Evolutionary conservation across 179 eudicot species (phyloP).

Genomic region (Spergularia azorica): DNA sequence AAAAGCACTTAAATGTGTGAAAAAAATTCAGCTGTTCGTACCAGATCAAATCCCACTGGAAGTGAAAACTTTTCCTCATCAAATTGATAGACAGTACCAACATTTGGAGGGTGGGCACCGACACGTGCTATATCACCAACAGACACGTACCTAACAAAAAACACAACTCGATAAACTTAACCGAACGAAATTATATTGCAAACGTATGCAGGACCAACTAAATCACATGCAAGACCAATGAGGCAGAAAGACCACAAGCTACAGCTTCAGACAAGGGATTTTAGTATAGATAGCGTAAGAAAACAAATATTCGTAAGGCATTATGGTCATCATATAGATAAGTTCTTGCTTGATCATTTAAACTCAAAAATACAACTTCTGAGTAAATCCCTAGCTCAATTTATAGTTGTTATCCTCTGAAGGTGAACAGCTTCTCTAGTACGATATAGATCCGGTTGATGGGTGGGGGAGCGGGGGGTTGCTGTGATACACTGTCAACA

Average conservation of each 20-base stretch:
- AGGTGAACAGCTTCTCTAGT: too few species aligned
- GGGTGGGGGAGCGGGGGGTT: too few species aligned
- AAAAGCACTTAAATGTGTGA: background rate
- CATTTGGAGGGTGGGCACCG: conserved; percentile 87
- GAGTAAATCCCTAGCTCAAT: too few species aligned
- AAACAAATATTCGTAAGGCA: too few species aligned
- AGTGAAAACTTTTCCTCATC: conserved; percentile 52
- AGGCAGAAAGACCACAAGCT: background rate
- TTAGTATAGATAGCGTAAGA: background rate
- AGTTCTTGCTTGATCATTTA: too few species aligned
- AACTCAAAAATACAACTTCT: too few species aligned
- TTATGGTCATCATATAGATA: too few species aligned
- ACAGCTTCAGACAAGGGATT: background rate
- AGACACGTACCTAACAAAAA: conserved; percentile 71
- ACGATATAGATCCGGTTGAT: too few species aligned
- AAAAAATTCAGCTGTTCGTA: conserved; percentile 31
- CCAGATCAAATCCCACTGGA: conserved; percentile 94
- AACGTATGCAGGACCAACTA: background rate
- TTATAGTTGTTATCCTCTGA: too few species aligned
- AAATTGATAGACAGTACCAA: conserved; percentile 76
- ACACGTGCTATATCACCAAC: conserved; percentile 87
- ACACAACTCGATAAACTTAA: background rate
- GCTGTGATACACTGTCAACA: too few species aligned
- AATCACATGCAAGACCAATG: background rate
- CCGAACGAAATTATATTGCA: background rate